Percentiles rank a stretch among this genome's conserved stretches.
Evolutionary conservation across 768 basidiomycete species (phyloP).

Genomic region (Boletus subparvulus): DNA sequence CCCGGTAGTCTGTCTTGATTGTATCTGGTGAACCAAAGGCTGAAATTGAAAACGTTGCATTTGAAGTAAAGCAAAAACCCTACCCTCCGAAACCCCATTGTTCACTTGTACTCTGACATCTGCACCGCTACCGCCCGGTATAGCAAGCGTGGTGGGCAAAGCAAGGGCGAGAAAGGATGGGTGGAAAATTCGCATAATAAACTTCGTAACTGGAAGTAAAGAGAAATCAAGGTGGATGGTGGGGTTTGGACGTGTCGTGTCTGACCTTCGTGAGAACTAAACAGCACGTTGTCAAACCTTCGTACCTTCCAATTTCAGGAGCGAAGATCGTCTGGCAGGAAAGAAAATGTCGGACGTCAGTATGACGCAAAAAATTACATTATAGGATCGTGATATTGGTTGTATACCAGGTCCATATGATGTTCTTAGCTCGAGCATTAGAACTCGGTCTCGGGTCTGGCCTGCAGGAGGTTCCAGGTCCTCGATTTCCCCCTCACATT

Average conservation of each 20-base stretch:
- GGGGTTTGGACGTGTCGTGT: not conserved
- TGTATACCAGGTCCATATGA: no score
- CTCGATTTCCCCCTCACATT: no score
- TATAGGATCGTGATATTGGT: no score
- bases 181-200: not conserved
- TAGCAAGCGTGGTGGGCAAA: not conserved
- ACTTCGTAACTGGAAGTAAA: not conserved
- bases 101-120: no score
- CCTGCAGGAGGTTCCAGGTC: no score
- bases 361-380: no score
- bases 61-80: not conserved
- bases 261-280: not conserved
- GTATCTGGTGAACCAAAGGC: not conserved
- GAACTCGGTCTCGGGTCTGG: no score
- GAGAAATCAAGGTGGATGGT: no score
- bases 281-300: not conserved
- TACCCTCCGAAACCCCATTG: not conserved
- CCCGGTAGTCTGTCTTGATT: not conserved
- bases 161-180: not conserved
- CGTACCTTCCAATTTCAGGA: not conserved
- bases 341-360: no score
- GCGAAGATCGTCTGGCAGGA: no score
- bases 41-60: not conserved
- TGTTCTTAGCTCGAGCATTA: no score
- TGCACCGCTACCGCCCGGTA: not conserved